Base-by-base conservation (phyloP, 2,329 filamentous ascomycete genomes). In the Cryphonectria carpinicola region DNA sequence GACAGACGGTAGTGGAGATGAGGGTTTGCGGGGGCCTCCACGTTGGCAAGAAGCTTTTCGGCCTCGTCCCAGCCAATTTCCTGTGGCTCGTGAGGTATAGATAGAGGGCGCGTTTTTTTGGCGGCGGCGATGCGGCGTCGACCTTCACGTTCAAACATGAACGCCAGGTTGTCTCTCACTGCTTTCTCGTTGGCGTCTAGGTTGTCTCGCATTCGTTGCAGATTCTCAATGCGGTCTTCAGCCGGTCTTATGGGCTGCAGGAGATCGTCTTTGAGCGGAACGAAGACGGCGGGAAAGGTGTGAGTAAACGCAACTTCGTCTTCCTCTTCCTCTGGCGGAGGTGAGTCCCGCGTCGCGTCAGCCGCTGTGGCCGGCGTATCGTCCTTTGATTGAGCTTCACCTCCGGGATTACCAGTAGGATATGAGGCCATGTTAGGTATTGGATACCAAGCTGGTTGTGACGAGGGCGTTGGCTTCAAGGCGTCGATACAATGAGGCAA, bases 61-160 rank as follows among this genome's bases (percentile, higher is more conserved):
- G 72, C 69, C 71, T 80, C 79, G 1, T 70, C 70, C 32, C 66
- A 71, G 10, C 71, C 37, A 28, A 79, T 25, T 6, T 71, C 68
- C 46, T 54, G 39, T 43, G 66, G 32, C 32, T 63, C 49, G n/a
- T 70, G 69, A 17, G 71, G 68, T 64, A 61, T 46, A 39, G 68
- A 64, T 17, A 71, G 43, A 32, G 52, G 61, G 25, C 63, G 65
- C 35, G 56, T 49, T 63, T 65, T 67, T 14, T 72, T 73, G 3
- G 77, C 77, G 10, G 73, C 71, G 22, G 70, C 69, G 4, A 79
- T 56, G 39, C 79, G 75, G 19, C 80, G 79, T 35, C 68, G 70
- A 69, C 77, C 77, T 72, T 82, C 80, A 28, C 79, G 77, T 64
- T 77, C 74, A 52, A 80, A 79, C 64, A 81, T 76, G 71, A 76